Percentiles rank a stretch among this genome's conserved stretches.
These are phyloP conservation scores for Euptelea pleiosperma DNA, from an alignment of 164 flowering plant species.

Conservation along the genomic window DNA sequence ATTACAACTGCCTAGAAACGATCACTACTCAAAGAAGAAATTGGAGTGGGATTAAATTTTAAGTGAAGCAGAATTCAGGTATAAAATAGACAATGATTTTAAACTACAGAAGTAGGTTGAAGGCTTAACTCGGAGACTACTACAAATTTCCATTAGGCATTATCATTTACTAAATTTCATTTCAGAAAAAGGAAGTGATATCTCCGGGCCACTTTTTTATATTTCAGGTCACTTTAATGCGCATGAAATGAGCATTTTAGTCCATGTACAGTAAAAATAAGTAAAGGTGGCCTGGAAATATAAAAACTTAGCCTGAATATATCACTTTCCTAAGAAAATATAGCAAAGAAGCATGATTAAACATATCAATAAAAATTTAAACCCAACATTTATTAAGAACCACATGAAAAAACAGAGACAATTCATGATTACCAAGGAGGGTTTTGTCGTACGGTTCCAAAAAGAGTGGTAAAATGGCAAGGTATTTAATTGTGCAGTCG, in stretches of 20 bases:
- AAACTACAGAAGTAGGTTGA: not conserved
- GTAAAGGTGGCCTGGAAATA: too few species aligned
- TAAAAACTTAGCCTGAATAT: too few species aligned
- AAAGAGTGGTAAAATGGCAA: constrained; percentile 97
- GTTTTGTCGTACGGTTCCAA: constrained; percentile 98
- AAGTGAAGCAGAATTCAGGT: not conserved
- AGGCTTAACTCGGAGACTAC: not conserved
- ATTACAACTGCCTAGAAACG: too few species aligned
- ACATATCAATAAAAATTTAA: not conserved
- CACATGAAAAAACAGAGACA: not conserved
- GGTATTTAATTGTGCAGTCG: constrained; percentile 62
- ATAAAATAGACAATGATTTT: not conserved
- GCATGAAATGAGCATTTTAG: too few species aligned
- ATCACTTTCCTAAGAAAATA: not conserved
- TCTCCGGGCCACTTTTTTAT: too few species aligned
- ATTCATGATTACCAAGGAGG: constrained; percentile 66
- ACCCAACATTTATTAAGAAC: not conserved
- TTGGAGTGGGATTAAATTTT: too few species aligned
- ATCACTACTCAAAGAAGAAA: too few species aligned
- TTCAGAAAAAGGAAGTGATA: too few species aligned
- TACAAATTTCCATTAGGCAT: too few species aligned
- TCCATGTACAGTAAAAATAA: too few species aligned
- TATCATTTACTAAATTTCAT: too few species aligned
- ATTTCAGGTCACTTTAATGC: too few species aligned
- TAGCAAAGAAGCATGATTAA: not conserved